Evolutionary conservation across 495 filamentous ascomycete species (phyloP), one percentile per base, ranked within the genome.

Genomic region (Staphylotrichum tortipilum): DNA sequence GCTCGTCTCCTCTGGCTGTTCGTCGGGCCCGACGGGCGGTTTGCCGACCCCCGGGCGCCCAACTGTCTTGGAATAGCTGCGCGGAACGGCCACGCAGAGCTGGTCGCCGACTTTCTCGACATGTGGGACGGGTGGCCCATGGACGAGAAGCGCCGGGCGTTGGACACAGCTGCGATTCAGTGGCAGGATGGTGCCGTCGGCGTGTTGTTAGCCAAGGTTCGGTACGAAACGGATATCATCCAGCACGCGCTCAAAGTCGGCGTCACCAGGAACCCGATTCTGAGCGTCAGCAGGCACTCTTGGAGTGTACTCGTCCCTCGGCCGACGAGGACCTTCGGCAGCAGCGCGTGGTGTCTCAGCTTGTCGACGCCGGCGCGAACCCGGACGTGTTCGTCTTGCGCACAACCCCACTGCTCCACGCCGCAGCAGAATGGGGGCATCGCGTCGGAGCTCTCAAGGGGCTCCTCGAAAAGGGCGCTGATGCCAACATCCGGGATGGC

Each of bases 41-140:
- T 18, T 3, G 8, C 29, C 30, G 15, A 4, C 44, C 22, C 31
- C 7, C 19, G 0, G 21, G 2, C 19, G 31, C 44, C 2, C 21
- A 46, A 5, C 5, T 37, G 33, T 14, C 44, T 47, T 19, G 21
- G 1, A 4, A 22, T 47, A 22, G 44, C 44, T 26, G 44, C 44
- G 1, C 9, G 23, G 14, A 28, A 47, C 1, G 43, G 43, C 11
- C 30, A 46, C 11, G 18, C 21, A n/a, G 43, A 46, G 30, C 30
- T 46, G 14, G 43, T 46, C 11, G 43, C 30, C 31, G 43, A 46
- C 21, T 35, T 46, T 23, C 43, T 46, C 14, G 43, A 46, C n/a
- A 35, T 35, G 2, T 46, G 30, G 43, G 30, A 46, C 8, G 30
- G 43, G 3, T 46, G 30, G 31, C 9, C 43, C n/a, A 22, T 26